Base-by-base conservation (phyloP, 495 filamentous ascomycete genomes). In the Talaromyces adpressus region DNA sequence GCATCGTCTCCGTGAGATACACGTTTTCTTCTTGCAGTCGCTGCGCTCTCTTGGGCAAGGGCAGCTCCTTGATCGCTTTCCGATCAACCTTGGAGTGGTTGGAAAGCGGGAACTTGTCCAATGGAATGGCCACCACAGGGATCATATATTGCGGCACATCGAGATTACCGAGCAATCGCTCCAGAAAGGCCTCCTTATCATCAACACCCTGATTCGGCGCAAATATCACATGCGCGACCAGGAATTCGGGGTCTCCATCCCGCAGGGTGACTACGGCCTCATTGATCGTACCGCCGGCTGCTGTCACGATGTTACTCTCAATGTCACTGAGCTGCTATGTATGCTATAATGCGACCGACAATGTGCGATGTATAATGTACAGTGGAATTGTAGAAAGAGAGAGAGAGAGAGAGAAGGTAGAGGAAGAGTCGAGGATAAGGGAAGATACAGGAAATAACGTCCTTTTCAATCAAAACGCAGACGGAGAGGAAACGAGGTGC, bases 141-240 rank as follows among this genome's bases (percentile, higher is more conserved):
- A 65, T 18, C 76, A 81, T 80, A 62, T 79, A 77, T 6, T 62
- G 66, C 0, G 77, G 77, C 6, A 81, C 16, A 0, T 61, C 67
- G 1, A 77, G 68, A 45, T 62, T 45, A n/a, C 32, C 27, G 1
- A 68, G 63, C n/a, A 76, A n/a, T 8, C 65, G 18, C 30, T 66
- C n/a, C 5, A 74, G 62, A 20, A 69, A 70, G 9, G 41, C 52
- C 9, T 64, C 64, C 25, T 65, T 62, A 52, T 70, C 62, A 3
- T 22, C 5, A n/a, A 63, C 14, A 1, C 63, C 52, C 32, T 62
- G 41, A 4, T 63, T 36, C 29, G 61, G 51, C 14, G 58, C 41
- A 52, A 71, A 68, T 2, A 67, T 63, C 6, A 54, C 52, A 54
- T 54, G 23, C 23, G 57, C 27, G n/a, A 76, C 71, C 5, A 80